These are phyloP conservation scores for Lichtheimia hyalospora DNA, from an alignment of 371 early-diverging fungal genomes.

Conservation along the genomic window DNA sequence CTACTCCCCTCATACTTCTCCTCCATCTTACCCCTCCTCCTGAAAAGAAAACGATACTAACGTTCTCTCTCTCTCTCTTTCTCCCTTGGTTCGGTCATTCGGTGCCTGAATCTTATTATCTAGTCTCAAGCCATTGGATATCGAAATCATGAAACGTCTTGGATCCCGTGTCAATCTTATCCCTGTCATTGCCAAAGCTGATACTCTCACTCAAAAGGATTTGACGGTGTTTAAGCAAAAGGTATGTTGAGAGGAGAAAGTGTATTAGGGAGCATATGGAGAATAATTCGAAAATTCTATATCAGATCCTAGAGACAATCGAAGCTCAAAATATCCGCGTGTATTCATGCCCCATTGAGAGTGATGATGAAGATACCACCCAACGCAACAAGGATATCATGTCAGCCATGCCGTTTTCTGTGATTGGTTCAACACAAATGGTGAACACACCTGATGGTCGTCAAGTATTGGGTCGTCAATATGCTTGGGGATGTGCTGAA, in stretches of 20 bases:
- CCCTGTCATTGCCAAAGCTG: constrained; percentile 75
- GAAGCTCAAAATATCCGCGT: constrained; percentile 72
- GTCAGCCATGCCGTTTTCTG: constrained; percentile 90
- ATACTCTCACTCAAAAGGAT: constrained; percentile 72
- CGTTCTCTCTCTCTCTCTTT: no score
- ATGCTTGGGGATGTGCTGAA: constrained; percentile 92
- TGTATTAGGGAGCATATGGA: background rate
- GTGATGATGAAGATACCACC: constrained; percentile 79
- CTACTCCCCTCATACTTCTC: no score
- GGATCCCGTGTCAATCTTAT: constrained; percentile 84
- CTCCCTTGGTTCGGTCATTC: no score
- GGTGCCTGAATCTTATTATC: constrained; percentile 15
- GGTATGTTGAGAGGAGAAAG: constrained; percentile 19
- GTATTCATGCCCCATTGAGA: constrained; percentile 75
- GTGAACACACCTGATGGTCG: constrained; percentile 71
- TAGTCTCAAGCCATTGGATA: constrained; percentile 85
- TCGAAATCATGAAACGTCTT: constrained; percentile 86
- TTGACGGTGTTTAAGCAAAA: constrained; percentile 76
- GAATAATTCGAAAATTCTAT: background rate
- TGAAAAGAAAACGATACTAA: no score
- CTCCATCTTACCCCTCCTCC: background rate
- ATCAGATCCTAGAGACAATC: constrained; percentile 72
- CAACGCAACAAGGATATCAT: constrained; percentile 78
- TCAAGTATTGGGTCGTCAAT: constrained; percentile 81
- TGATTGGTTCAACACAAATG: constrained; percentile 86